These are phyloP conservation scores for Abrus precatorius DNA, from an alignment of 306 rosid species.

Conservation along the genomic window DNA sequence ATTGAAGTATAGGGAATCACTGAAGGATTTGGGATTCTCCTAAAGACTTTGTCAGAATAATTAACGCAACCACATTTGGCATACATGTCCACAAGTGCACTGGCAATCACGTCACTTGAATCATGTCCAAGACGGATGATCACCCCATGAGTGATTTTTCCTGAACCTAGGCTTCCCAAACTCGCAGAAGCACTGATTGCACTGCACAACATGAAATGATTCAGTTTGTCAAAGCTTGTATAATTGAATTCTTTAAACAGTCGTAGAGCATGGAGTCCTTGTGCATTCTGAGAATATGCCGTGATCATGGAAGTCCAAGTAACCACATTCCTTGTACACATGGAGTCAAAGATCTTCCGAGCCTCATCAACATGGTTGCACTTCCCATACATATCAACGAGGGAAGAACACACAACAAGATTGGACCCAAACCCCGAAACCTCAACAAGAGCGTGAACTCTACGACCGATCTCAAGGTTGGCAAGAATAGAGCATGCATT, in stretches of 20 bases:
- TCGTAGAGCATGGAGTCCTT: conserved; percentile 65
- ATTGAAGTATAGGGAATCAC: conserved; percentile 79
- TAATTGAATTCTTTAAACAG: conserved; percentile 64
- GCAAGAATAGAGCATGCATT: conserved; percentile 80
- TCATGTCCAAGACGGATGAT: conserved; percentile 66
- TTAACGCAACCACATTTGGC: conserved; percentile 81
- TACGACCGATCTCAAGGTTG: conserved; percentile 57
- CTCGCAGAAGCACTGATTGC: conserved; percentile 79
- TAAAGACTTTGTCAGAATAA: conserved; percentile 70
- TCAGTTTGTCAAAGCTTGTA: conserved; percentile 54
- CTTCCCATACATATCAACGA: conserved; percentile 87
- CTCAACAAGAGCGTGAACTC: conserved; percentile 64
- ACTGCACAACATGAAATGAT: conserved; percentile 83
- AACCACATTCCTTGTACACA: conserved; percentile 70
- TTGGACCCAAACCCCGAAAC: conserved; percentile 61
- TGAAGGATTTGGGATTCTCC: conserved; percentile 64
- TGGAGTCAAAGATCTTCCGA: conserved; percentile 64
- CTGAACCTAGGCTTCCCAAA: conserved; percentile 70
- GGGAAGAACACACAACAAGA: conserved; percentile 74
- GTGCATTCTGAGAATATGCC: conserved; percentile 79
- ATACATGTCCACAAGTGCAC: conserved; percentile 90
- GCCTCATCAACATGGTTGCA: conserved; percentile 72
- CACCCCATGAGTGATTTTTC: conserved; percentile 75
- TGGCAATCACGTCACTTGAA: conserved; percentile 67
- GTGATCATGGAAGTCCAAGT: conserved; percentile 92